phyloP scores from a whole-genome alignment of 805 yeast species.

The Candida broadrunensis region DNA sequence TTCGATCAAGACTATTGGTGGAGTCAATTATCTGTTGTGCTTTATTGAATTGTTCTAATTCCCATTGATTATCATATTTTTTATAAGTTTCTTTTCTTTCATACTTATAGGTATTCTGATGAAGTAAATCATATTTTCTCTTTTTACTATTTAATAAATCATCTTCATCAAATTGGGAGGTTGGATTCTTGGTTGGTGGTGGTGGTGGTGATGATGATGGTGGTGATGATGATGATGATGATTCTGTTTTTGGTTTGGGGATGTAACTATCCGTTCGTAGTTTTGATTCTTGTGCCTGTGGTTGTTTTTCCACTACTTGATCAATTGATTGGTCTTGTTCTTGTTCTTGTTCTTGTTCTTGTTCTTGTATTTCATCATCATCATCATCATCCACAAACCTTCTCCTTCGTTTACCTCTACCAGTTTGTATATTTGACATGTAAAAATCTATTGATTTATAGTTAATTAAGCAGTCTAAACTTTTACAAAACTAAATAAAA shows the following conservation, averaged over 20 bases:
- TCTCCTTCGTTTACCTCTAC: constrained; percentile 11
- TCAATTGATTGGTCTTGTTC: background rate
- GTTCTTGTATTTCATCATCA: background rate
- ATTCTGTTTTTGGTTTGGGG: background rate
- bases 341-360: background rate
- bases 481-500: too few relatives aligned
- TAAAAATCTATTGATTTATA: too few relatives aligned
- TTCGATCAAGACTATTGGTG: constrained; percentile 33
- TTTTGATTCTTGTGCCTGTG: constrained; percentile 2
- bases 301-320: background rate
- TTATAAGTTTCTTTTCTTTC: background rate
- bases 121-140: constrained; percentile 51
- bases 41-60: constrained; percentile 45
- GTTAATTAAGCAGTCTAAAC: too few relatives aligned
- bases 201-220: background rate
- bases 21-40: constrained; percentile 27
- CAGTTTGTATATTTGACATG: constrained; percentile 8
- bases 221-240: background rate
- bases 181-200: background rate
- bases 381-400: constrained; percentile 4
- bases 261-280: background rate
- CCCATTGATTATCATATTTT: constrained; percentile 41
- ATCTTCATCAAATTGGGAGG: background rate
- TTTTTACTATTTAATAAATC: constrained; percentile 19
- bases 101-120: constrained; percentile 14